A percentile compares a stretch with the other conserved stretches of the same genome.
phyloP scores from a whole-genome alignment of 345 rosid genomes.

The Citrus inodora region DNA sequence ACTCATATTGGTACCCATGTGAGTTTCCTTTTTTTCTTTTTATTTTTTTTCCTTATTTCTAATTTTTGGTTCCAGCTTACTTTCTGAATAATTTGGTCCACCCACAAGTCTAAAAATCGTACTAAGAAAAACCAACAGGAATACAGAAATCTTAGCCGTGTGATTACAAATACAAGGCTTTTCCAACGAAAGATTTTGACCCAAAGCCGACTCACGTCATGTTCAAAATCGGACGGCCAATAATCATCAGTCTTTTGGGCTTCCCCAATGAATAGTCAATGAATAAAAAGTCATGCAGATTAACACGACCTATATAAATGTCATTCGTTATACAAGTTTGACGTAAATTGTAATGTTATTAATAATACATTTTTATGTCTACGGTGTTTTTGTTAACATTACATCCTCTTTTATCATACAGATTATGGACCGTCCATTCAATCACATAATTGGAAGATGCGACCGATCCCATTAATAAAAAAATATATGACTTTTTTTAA shows the following conservation, averaged over 20 bases:
- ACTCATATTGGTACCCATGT: conserved; percentile 16
- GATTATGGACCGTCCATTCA: background rate
- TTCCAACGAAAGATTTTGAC: conserved; percentile 15
- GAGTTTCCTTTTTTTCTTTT: background rate
- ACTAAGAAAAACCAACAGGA: background rate
- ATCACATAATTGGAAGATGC: background rate
- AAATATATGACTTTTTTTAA: no score
- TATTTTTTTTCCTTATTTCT: background rate
- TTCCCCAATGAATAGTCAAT: background rate
- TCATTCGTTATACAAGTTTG: background rate
- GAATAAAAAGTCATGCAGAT: conserved; percentile 11
- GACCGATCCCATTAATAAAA: background rate
- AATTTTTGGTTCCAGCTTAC: background rate
- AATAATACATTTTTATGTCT: background rate
- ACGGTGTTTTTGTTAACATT: background rate
- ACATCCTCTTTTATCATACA: background rate
- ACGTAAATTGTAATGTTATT: background rate
- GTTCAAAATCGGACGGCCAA: conserved; percentile 23
- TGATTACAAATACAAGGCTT: background rate
- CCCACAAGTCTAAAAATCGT: background rate
- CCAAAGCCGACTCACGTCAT: conserved; percentile 5
- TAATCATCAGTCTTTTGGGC: background rate
- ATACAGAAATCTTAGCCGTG: background rate
- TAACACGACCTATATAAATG: background rate
- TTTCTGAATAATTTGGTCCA: conserved; percentile 10